Evolutionary conservation across 1,284 basidiomycete genomes (phyloP).

Genomic region (Cryptococcus sp.): DNA sequence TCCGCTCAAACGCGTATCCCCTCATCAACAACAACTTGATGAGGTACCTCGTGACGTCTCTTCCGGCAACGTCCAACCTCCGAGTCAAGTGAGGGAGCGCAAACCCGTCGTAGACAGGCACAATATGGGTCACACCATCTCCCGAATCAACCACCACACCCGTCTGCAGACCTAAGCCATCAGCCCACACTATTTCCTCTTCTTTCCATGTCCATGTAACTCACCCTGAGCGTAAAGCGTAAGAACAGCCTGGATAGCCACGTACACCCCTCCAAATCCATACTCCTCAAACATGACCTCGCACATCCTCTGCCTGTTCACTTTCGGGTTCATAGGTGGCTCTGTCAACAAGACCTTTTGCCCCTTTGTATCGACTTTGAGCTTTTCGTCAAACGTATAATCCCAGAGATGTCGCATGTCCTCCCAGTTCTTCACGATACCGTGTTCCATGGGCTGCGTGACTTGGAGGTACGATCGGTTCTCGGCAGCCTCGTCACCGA

Average conservation of each 20-base stretch:
- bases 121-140: conserved; percentile 98
- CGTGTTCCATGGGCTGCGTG: conserved; percentile 98
- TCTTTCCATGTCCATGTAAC: conserved; percentile 28
- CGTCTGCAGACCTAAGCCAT: conserved; percentile 77
- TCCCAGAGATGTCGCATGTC: conserved; percentile 99
- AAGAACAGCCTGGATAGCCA: conserved; percentile 97
- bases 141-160: conserved; percentile 98
- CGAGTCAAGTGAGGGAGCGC: conserved; percentile 90
- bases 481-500: conserved; percentile 91
- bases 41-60: conserved; percentile 95
- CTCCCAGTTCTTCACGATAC: conserved; percentile 97
- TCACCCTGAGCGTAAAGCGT: conserved; percentile 95
- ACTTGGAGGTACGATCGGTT: conserved; percentile 94
- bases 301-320: conserved; percentile 87
- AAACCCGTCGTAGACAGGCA: conserved; percentile 96
- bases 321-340: conserved; percentile 99
- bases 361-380: conserved; percentile 79
- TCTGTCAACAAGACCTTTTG: conserved; percentile 92
- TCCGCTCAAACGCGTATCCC: conserved; percentile 98
- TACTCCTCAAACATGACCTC: conserved; percentile 99
- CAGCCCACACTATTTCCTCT: background rate
- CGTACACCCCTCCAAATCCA: conserved; percentile 91
- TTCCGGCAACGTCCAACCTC: conserved; percentile 92
- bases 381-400: conserved; percentile 96
- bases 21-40: conserved; percentile 98